phyloP scores from a whole-genome alignment of 805 yeast genomes.

The Torulaspora franciscae region DNA sequence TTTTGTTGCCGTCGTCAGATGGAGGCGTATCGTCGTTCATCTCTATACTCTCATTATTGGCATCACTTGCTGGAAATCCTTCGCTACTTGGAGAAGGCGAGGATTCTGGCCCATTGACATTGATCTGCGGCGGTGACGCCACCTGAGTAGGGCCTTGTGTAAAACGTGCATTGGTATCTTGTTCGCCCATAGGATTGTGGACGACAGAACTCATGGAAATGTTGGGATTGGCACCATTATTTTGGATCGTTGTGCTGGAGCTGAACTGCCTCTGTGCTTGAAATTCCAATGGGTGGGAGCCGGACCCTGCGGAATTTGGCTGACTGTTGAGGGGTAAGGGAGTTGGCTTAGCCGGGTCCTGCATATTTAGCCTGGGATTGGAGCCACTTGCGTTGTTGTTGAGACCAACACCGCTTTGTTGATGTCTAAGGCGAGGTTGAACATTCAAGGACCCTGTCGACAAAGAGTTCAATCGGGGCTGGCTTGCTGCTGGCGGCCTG shows the following conservation, averaged over 20 bases:
- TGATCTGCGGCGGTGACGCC: slow-evolving; percentile 18
- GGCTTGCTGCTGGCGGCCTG: slow-evolving; percentile 18
- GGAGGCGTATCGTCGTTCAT: slow-evolving; percentile 6
- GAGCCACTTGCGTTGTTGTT: slow-evolving; percentile 7
- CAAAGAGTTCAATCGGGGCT: slow-evolving; percentile 28
- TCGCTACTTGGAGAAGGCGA: slow-evolving; percentile 13
- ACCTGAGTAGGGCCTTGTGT: slow-evolving; percentile 7
- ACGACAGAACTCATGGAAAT: slow-evolving; percentile 24
- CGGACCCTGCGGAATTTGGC: slow-evolving; percentile 6
- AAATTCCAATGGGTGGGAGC: slow-evolving; percentile 7
- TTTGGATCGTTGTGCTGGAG: slow-evolving; percentile 21
- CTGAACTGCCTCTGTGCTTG: slow-evolving; percentile 26
- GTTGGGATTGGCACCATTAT: slow-evolving; percentile 18
- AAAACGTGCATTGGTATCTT: slow-evolving; percentile 1
- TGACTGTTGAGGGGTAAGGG: slow-evolving; percentile 9
- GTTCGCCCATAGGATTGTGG: slow-evolving; percentile 17
- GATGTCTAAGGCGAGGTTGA: slow-evolving; percentile 19
- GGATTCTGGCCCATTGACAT: slow-evolving; percentile 11
- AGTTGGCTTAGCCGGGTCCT: slow-evolving; percentile 12
- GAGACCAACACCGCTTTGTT: slow-evolving; percentile 7
- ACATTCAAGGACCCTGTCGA: slow-evolving; percentile 22
- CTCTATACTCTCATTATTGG: slow-evolving; percentile 7
- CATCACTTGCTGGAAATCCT: slow-evolving; percentile 6
- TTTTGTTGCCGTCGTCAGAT: slow-evolving; percentile 15
- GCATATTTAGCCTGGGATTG: slow-evolving; percentile 14